Evolutionary conservation across 768 basidiomycete genomes (phyloP), one percentile per base, ranked within the genome.

Genomic region (Leccinum subtestaceum): DNA sequence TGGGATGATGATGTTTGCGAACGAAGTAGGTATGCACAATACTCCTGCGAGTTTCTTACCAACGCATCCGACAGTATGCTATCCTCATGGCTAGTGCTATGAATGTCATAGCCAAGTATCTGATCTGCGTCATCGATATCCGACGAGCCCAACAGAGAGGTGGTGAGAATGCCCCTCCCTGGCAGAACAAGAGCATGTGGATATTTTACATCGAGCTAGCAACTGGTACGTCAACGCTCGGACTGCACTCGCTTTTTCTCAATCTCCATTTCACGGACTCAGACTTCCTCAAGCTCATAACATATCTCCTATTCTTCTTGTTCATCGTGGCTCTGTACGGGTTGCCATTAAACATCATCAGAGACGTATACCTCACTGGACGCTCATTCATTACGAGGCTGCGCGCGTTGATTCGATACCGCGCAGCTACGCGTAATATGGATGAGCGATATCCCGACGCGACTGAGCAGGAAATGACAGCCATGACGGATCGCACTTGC

Each of bases 111-210:
- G 80, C 87, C 53, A 93, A 96, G 73, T 98, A 98, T 70, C 64
- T 83, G 19, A 82, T 98, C 53, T 92, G 89, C 46, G 73, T 88
- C 15, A 81, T 91, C 60, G 97, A 99, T 71, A 75, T 94, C 50
- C 80, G 91, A 29, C 81, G 93, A 23, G 93, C 95, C 2, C 83
- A 85, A 51, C 77, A 79, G 54, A 75, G 88, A 57, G 92, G 92
- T 38, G 91, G 91, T 31, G 91, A 90, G 72, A 89, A 89, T 72
- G 86, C 91, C 2, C 88, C 94, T 62, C 84, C 88, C 50, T 98
- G 97, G 97, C 95, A 99, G 73, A 89, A 95, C 69, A 98, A 98
- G 80, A 94, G 92, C 77, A 95, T 98, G 87, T 95, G 87, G 80
- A 79, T 91, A 9, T 98, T 97, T 77, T 98, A 98, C 70, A 86